Percentiles rank a stretch among this genome's conserved stretches.
Evolutionary conservation across 441 rosid genomes (phyloP).

Genomic region (Kokia cookei): DNA sequence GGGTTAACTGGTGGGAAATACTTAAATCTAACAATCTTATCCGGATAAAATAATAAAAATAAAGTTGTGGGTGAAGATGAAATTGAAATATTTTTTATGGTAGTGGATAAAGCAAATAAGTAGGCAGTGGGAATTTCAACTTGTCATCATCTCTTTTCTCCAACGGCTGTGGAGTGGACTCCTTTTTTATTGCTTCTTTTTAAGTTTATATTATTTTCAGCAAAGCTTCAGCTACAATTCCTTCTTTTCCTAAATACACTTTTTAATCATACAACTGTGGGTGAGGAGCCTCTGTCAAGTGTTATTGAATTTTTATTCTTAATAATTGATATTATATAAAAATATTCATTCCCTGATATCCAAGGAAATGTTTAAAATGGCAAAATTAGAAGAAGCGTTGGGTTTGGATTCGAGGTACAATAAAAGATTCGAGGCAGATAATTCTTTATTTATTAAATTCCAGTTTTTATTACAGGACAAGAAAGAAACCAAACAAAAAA

Average conservation of each 20-base stretch:
- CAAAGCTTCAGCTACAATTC: conserved; percentile 11
- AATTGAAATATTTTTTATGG: neutral
- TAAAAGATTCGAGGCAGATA: too few relatives aligned
- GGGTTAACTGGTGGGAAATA: neutral
- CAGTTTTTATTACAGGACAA: neutral
- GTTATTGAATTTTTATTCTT: neutral
- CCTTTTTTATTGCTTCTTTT: neutral
- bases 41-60: neutral
- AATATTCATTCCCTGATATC: neutral
- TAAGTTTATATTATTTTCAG: neutral
- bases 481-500: neutral
- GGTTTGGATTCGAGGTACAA: neutral
- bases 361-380: neutral
- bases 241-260: neutral
- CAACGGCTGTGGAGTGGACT: conserved; percentile 10
- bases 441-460: neutral
- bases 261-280: neutral
- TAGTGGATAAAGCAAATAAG: neutral
- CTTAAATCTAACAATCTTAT: neutral
- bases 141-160: neutral
- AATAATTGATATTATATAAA: too few relatives aligned
- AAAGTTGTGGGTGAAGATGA: neutral
- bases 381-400: neutral
- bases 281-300: neutral
- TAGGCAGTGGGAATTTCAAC: neutral